Evolutionary conservation across 2,329 filamentous ascomycete genomes (phyloP).

Genomic region (Aspergillus fumigatiaffinis): DNA sequence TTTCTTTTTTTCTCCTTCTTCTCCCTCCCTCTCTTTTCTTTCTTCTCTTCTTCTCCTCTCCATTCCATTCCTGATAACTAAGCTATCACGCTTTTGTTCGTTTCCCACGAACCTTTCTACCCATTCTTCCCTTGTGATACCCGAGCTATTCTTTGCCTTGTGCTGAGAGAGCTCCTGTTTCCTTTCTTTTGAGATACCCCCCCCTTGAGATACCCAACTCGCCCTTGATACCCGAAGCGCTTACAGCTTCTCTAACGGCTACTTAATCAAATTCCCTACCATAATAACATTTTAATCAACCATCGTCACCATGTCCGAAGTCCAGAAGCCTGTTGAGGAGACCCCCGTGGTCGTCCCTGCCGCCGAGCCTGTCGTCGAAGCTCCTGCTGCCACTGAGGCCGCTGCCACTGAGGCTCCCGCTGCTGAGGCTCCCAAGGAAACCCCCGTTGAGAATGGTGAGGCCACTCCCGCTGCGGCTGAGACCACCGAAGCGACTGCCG

Average conservation of each 20-base stretch:
- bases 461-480: slow-evolving; percentile 31
- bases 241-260: slow-evolving; percentile 12
- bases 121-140: slow-evolving; percentile 33
- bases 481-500: slow-evolving; percentile 31
- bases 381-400: slow-evolving; percentile 34
- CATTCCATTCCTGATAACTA: slow-evolving; percentile 15
- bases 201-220: slow-evolving; percentile 23
- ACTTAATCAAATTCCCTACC: slow-evolving; percentile 16
- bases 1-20: slow-evolving; percentile 18
- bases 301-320: slow-evolving; percentile 63
- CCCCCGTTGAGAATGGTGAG: slow-evolving; percentile 31
- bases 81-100: slow-evolving; percentile 12
- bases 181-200: slow-evolving; percentile 35
- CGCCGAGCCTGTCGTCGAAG: slow-evolving; percentile 34
- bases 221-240: slow-evolving; percentile 17
- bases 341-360: slow-evolving; percentile 41
- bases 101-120: slow-evolving; percentile 16
- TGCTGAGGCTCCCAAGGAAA: slow-evolving; percentile 32
- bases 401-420: slow-evolving; percentile 32
- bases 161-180: slow-evolving; percentile 27
- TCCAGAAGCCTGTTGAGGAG: slow-evolving; percentile 66
- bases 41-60: slow-evolving; percentile 20
- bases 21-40: slow-evolving; percentile 17
- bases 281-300: slow-evolving; percentile 19
- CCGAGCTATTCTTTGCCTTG: slow-evolving; percentile 36